phyloP scores from a whole-genome alignment of 2,329 filamentous ascomycete species.

The Fusarium sp. region DNA sequence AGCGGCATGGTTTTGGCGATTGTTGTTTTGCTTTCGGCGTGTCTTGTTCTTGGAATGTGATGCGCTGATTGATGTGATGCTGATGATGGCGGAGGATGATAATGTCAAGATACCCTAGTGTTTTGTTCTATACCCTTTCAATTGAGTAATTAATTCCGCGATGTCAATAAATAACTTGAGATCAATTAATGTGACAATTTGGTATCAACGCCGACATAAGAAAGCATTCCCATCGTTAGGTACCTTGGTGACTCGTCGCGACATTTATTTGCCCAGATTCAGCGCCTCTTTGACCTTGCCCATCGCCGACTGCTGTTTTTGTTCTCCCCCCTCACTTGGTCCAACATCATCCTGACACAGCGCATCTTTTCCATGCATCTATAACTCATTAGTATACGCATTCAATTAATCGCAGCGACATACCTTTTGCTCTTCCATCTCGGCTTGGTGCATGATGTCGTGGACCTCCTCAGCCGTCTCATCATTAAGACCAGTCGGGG shows the following conservation, averaged over 20 bases:
- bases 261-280: slow-evolving; percentile 35
- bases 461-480: slow-evolving; percentile 46
- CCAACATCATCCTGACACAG: slow-evolving; percentile 35
- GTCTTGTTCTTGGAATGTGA: slow-evolving; percentile 13
- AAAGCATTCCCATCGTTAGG: neutral
- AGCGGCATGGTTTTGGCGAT: slow-evolving; percentile 15
- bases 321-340: neutral
- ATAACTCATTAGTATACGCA: neutral
- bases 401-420: fast-evolving
- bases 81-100: neutral
- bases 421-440: slow-evolving; percentile 47
- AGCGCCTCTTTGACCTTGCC: slow-evolving; percentile 44
- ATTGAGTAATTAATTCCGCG: neutral
- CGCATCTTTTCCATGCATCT: slow-evolving; percentile 41
- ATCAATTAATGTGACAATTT: slow-evolving; percentile 23
- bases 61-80: neutral
- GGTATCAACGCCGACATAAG: slow-evolving; percentile 1
- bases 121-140: slow-evolving; percentile 11
- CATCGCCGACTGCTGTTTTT: slow-evolving; percentile 22
- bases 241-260: neutral
- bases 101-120: slow-evolving; percentile 37
- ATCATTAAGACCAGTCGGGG: slow-evolving; percentile 40
- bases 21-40: slow-evolving; percentile 24
- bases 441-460: slow-evolving; percentile 48
- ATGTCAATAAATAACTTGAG: neutral